phyloP scores from a whole-genome alignment of 2,329 filamentous ascomycete species.

The Neodidymelliopsis sp. region DNA sequence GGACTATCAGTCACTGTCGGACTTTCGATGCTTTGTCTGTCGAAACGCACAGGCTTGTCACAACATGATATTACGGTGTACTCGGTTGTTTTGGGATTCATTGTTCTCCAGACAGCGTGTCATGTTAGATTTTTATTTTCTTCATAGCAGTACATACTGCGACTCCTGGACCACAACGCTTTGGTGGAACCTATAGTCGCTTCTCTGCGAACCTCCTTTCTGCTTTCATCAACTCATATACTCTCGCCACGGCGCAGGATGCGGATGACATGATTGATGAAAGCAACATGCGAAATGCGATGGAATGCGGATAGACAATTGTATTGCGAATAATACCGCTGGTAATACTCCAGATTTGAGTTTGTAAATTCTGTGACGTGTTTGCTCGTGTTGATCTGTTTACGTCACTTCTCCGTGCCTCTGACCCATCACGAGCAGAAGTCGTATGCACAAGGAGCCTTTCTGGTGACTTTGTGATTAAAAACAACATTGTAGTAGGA shows the following conservation, averaged over 20 bases:
- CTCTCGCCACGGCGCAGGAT: slow-evolving; percentile 25
- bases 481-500: no score
- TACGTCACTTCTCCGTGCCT: neutral
- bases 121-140: slow-evolving; percentile 20
- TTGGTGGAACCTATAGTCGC: slow-evolving; percentile 29
- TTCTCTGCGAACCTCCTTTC: slow-evolving; percentile 25
- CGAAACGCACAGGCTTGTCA: slow-evolving; percentile 10
- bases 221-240: slow-evolving; percentile 18
- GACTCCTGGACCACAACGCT: slow-evolving; percentile 35
- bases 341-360: neutral
- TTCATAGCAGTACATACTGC: slow-evolving; percentile 29
- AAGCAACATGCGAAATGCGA: slow-evolving; percentile 22
- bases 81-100: slow-evolving; percentile 16
- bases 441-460: neutral
- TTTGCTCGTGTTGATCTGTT: neutral
- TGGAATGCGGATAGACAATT: slow-evolving; percentile 18
- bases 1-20: slow-evolving; percentile 10
- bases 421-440: neutral
- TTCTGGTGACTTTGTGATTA: neutral
- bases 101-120: slow-evolving; percentile 14
- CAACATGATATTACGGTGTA: slow-evolving; percentile 22
- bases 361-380: neutral
- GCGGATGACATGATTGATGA: slow-evolving; percentile 23
- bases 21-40: slow-evolving; percentile 5
- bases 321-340: slow-evolving; percentile 21